A percentile compares a stretch with the other conserved stretches of the same genome.
Evolutionary conservation across 805 yeast species (phyloP).

Genomic region (Barnettozyma californica): DNA sequence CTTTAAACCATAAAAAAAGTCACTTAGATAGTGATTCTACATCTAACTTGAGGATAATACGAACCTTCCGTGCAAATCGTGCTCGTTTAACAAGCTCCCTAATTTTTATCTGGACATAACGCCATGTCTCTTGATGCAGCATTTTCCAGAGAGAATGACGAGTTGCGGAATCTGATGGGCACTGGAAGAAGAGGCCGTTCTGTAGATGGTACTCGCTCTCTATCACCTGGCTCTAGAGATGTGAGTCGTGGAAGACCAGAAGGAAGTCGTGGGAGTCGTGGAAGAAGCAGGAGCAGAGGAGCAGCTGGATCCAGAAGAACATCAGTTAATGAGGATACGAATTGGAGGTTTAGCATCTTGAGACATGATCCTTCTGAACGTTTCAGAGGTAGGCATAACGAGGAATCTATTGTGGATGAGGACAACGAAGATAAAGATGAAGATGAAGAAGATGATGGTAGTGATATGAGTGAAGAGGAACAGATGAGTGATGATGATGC

Average conservation of each 20-base stretch:
- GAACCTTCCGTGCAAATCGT: not conserved
- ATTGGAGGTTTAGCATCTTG: conserved; percentile 55
- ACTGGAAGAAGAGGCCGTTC: conserved; percentile 15
- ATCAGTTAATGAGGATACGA: conserved; percentile 22
- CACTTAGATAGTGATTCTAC: not conserved
- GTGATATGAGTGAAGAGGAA: conserved; percentile 44
- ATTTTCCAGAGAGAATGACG: conserved; percentile 11
- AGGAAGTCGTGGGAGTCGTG: conserved; percentile 13
- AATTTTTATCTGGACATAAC: not conserved
- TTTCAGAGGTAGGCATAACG: conserved; percentile 26
- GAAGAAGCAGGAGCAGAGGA: conserved; percentile 18
- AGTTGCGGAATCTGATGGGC: conserved; percentile 7
- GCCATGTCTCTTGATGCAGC: conserved; percentile 15
- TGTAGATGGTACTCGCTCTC: conserved; percentile 4
- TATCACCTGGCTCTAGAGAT: conserved; percentile 7
- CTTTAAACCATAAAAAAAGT: too few species aligned
- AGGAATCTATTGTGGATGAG: conserved; percentile 15
- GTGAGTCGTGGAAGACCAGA: conserved; percentile 15
- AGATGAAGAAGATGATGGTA: conserved; percentile 16
- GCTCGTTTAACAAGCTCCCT: not conserved
- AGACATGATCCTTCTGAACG: conserved; percentile 73
- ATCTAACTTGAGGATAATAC: not conserved
- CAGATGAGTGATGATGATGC: conserved; percentile 50
- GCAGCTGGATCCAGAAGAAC: conserved; percentile 17
- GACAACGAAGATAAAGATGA: conserved; percentile 20